These are phyloP conservation scores for Starmerella floricola DNA, from an alignment of 805 yeast species.

Conservation along the genomic window DNA sequence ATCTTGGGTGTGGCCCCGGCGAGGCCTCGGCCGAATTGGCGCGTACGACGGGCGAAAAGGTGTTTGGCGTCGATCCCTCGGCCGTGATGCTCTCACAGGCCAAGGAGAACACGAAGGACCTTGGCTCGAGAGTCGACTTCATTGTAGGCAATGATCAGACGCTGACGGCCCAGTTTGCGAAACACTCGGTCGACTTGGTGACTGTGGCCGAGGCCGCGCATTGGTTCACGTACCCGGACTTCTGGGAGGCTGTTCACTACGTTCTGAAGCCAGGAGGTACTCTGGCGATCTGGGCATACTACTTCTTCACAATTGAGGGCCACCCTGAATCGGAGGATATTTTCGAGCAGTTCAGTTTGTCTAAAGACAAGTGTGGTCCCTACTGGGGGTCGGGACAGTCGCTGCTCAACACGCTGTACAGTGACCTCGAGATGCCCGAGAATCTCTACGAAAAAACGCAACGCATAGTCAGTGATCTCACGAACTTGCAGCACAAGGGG, in stretches of 20 bases:
- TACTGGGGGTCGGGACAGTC: constrained; percentile 81
- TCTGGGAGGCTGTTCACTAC: constrained; percentile 39
- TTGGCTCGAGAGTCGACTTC: constrained; percentile 8
- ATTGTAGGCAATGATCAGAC: constrained; percentile 22
- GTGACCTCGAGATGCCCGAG: constrained; percentile 36
- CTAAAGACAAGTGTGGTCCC: constrained; percentile 36
- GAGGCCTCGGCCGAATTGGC: constrained; percentile 49
- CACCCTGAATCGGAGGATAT: constrained; percentile 44
- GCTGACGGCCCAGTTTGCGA: constrained; percentile 18
- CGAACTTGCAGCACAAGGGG: constrained; percentile 14
- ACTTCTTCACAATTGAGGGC: constrained; percentile 49
- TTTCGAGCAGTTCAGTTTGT: constrained; percentile 41
- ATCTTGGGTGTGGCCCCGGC: constrained; percentile 74
- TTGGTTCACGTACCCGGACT: constrained; percentile 56
- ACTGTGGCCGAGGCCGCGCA: constrained; percentile 76
- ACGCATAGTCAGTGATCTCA: constrained; percentile 25
- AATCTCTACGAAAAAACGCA: constrained; percentile 33
- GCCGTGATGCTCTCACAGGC: constrained; percentile 45
- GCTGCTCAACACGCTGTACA: constrained; percentile 37
- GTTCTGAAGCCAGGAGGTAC: constrained; percentile 53
- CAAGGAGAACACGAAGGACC: constrained; percentile 6
- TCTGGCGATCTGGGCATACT: constrained; percentile 68
- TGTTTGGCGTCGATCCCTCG: constrained; percentile 55
- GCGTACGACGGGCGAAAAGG: constrained; percentile 32
- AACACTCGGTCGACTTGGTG: constrained; percentile 46